These are phyloP conservation scores for Raddia distichophylla DNA, from an alignment of 176 grass and related monocot genomes.

Conservation along the genomic window DNA sequence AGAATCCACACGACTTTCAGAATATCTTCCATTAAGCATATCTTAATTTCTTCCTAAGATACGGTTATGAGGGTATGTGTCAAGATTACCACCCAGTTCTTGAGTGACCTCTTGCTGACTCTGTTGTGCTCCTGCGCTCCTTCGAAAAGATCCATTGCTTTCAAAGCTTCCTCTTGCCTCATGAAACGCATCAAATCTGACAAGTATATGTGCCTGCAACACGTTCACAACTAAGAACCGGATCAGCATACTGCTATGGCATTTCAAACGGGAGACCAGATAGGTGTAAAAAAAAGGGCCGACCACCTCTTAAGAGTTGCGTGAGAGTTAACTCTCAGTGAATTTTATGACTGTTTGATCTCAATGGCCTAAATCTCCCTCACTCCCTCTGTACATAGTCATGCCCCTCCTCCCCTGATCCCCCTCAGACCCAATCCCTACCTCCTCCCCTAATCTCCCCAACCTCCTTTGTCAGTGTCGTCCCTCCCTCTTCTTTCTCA, in stretches of 20 bases:
- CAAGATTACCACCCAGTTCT: conserved; percentile 84
- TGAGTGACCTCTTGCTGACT: conserved; percentile 81
- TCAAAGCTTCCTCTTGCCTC: conserved; percentile 77
- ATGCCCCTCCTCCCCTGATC: no score
- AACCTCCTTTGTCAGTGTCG: no score
- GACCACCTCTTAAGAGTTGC: no score
- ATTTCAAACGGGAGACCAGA: neutral
- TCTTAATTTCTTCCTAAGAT: neutral
- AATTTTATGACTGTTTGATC: no score
- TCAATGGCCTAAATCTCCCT: no score
- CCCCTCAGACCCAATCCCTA: no score
- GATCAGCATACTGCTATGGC: neutral
- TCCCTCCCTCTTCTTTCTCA: no score
- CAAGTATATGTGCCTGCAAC: conserved; percentile 82
- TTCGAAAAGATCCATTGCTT: conserved; percentile 85
- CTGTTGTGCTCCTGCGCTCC: conserved; percentile 69
- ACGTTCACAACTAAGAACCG: conserved; percentile 10
- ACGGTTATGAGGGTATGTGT: neutral
- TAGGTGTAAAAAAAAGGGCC: no score
- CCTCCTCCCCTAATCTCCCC: no score
- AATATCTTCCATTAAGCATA: neutral
- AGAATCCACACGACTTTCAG: conserved; percentile 5
- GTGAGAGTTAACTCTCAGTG: no score
- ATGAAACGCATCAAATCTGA: conserved; percentile 81
- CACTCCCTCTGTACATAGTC: no score